Base-by-base conservation (phyloP, 1,139 yeast species). In the Yamadazyma trypodendri region DNA sequence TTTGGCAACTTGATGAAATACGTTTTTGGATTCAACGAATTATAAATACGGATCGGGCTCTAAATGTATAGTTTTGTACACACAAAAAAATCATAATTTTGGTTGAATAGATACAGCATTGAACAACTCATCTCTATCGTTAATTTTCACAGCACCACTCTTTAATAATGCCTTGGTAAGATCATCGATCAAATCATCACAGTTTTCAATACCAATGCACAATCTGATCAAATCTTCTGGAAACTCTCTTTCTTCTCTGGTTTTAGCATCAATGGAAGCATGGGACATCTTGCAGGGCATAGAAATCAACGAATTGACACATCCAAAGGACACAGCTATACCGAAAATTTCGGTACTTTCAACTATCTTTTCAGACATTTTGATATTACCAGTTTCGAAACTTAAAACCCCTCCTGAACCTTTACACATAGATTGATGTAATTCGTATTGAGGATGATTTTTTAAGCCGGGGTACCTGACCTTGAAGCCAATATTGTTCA, bases 241-340 rank as follows among this genome's bases (percentile, higher is more conserved):
- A 64, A 89, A 81, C 28, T 82, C 88, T 56, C 97, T 77, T 60
- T 85, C 95, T 42, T 82, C 81, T 58, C 96, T 77, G 7, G 89
- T 82, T 54, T 85, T 80, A 27, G 89, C 84, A 54, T 88, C 96
- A 47, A 90, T 89, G 5, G 96, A 83, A n/a, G 97, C 97, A 57
- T 89, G 97, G 2, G 96, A 86, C 97, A 89, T 89, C 60, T 79
- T 79, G 61, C 96, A 87, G 10, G 97, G 97, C 84, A 89, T 78
- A 33, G 94, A 84, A 42, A 90, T 87, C 53, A 90, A 72, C 14
- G 96, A 86, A 63, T 88, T 87, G 41, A 90, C 96, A 60, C 96
- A 85, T 14, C 97, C 97, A 63, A 90, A 90, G 5, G 95, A 85
- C 4, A 90, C 97, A 8, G 96, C 87, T 48, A 90, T 88, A 27